Percentiles rank a stretch among this genome's conserved stretches.
phyloP scores from a whole-genome alignment of 129 eudicot species.

The Logfia minima region DNA sequence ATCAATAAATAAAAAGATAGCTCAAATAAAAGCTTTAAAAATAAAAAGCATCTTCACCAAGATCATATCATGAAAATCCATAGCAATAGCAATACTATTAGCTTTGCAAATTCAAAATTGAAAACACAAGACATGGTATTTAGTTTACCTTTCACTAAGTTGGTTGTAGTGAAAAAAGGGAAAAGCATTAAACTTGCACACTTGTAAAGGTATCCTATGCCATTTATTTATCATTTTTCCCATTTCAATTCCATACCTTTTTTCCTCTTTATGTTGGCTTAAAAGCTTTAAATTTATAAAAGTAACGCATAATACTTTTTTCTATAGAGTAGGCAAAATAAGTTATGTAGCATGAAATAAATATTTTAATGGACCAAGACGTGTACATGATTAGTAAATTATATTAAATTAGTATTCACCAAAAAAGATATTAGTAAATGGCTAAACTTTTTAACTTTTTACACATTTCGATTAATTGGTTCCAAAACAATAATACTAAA shows the following conservation, averaged over 20 bases:
- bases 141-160: neutral
- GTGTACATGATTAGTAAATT: too few relatives aligned
- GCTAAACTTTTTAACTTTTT: too few relatives aligned
- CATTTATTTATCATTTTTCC: slow-evolving; percentile 40
- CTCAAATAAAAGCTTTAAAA: neutral
- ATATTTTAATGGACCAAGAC: too few relatives aligned
- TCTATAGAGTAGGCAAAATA: neutral
- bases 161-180: slow-evolving; percentile 32
- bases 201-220: slow-evolving; percentile 41
- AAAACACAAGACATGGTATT: slow-evolving; percentile 10
- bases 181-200: slow-evolving; percentile 35
- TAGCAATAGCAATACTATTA: neutral
- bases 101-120: slow-evolving; percentile 6
- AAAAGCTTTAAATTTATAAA: slow-evolving; percentile 2
- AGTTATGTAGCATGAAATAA: neutral
- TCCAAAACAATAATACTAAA: slow-evolving; percentile 12
- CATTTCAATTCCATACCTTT: slow-evolving; percentile 31
- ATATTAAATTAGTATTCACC: too few relatives aligned
- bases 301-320: neutral
- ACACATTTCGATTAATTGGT: neutral
- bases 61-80: neutral
- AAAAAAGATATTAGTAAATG: too few relatives aligned
- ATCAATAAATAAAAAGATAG: neutral
- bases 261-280: slow-evolving; percentile 12
- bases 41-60: neutral